Base-by-base conservation (phyloP, 306 rosid genomes). In the Castanopsis chinensis region DNA sequence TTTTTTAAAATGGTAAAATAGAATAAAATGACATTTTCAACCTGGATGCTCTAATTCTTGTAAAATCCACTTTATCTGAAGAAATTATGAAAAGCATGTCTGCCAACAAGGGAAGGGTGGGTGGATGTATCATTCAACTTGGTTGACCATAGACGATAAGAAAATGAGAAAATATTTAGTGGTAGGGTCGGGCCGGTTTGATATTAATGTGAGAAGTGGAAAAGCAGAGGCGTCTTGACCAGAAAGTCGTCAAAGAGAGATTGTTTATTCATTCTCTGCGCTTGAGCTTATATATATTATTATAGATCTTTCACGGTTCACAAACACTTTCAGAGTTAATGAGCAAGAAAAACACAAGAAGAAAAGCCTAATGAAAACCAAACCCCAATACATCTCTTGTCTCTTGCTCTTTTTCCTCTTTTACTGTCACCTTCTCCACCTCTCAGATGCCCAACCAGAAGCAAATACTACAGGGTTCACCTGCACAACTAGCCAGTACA, bases 381-480 rank as follows among this genome's bases (percentile, higher is more conserved):
- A 58, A 68, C 28, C 27, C 58, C 53, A 9, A 13, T 45, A 8
- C 65, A 2, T 33, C 23, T 71, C 43, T 76, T 11, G 79, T 69
- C 45, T 79, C 19, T 25, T 35, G 56, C n/a, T 81, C 28, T 10
- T 85, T 72, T 27, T 83, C 79, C 19, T 80, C 19, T 6, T 33
- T 76, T 18, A 25, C 45, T 21, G 30, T 59, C 59, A 9, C 27
- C 68, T 81, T 58, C 61, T 71, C 76, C 78, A 45, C 54, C 76
- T 4, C n/a, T 85, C 89, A 17, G 25, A 85, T 18, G 90, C 89
- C 11, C 94, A 87, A 67, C 41, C 81, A 5, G 71, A 1, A 17
- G 2, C 78, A 71, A 83, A 77, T 82, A 85, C 80, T 83, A 81
- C 88, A 8, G 98, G 98, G 75, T 87, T 76, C 84, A 23, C 68